Base-by-base conservation (phyloP, 2,329 filamentous ascomycete genomes). In the Cladosporium halotolerans region DNA sequence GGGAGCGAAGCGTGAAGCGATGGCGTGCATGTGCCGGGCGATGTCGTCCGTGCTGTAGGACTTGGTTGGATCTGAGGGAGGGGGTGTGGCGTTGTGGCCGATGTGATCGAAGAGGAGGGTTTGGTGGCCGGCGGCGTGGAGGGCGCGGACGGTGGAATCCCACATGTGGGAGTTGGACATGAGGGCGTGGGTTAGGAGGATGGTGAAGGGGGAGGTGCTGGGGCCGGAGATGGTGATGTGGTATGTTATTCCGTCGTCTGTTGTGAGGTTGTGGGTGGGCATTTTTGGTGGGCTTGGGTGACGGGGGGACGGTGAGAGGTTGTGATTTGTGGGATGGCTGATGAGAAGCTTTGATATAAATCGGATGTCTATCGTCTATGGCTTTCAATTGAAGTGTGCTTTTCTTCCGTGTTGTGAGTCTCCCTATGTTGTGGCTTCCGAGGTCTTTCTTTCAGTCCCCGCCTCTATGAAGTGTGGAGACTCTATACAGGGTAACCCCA, bases 91-190 rank as follows among this genome's bases (percentile, higher is more conserved):
- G 48, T 61, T 53, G 52, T 64, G 64, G 16, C 63, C 64, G 11
- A 62, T 53, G 52, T 64, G 62, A 49, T 64, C 64, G 58, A 60
- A 66, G 52, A 59, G 58, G 19, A 66, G 54, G 13, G 63, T 63
- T 19, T 54, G 58, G 54, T 64, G 63, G 54, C 63, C 62, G 32
- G 58, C 56, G 9, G 28, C 14, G 39, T 56, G 45, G 8, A 65
- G 60, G 13, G 58, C 52, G 14, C 41, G 43, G 53, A 60, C 55
- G 13, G 61, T 62, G 5, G 56, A 53, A 45, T 64, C 61, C 55
- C 57, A 66, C 63, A 65, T 65, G 52, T 60, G 55, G 4, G 56
- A 50, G 43, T 60, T 62, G 46, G 59, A 58, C 63, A 66, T 66
- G 13, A 66, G 57, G 28, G 64, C 63, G 40, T 66, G 64, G 52